phyloP scores from a whole-genome alignment of 257 asterid genomes.

The Nicotiana paniculata region DNA sequence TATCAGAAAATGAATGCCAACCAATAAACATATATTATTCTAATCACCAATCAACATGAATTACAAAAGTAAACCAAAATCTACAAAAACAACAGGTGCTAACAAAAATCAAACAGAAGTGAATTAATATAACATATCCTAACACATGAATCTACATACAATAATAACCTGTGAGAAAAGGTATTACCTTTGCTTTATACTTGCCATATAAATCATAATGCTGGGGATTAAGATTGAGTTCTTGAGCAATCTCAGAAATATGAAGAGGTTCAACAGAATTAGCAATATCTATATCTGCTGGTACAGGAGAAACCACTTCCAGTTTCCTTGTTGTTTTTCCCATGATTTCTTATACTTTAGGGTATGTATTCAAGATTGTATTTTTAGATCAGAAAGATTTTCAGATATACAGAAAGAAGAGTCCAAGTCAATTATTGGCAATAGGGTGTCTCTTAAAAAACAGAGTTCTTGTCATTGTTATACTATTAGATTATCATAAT shows the following conservation, averaged over 20 bases:
- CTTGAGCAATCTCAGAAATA: conserved; percentile 73
- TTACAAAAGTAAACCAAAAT: not conserved
- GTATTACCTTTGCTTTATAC: not conserved
- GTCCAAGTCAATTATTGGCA: not conserved
- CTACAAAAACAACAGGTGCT: not conserved
- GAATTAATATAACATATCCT: not conserved
- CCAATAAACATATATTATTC: not conserved
- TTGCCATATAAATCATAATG: conserved; percentile 54
- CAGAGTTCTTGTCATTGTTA: not conserved
- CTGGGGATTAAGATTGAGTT: conserved; percentile 54
- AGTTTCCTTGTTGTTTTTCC: conserved; percentile 68
- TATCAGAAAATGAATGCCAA: not conserved
- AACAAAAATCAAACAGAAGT: not conserved
- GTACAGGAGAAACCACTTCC: conserved; percentile 76
- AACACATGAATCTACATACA: not conserved
- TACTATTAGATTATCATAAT: not conserved
- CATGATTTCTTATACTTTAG: conserved; percentile 4
- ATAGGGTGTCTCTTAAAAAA: not conserved
- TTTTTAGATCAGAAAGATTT: not conserved
- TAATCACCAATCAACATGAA: not conserved
- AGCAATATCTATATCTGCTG: conserved; percentile 94
- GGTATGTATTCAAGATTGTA: not conserved
- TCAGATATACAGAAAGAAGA: not conserved
- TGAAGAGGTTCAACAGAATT: conserved; percentile 82
- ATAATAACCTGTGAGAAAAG: not conserved